Percentiles rank a stretch among this genome's conserved stretches.
Conservation (phyloP, 2,329 filamentous ascomycete species). For the Aspergillus niger region DNA sequence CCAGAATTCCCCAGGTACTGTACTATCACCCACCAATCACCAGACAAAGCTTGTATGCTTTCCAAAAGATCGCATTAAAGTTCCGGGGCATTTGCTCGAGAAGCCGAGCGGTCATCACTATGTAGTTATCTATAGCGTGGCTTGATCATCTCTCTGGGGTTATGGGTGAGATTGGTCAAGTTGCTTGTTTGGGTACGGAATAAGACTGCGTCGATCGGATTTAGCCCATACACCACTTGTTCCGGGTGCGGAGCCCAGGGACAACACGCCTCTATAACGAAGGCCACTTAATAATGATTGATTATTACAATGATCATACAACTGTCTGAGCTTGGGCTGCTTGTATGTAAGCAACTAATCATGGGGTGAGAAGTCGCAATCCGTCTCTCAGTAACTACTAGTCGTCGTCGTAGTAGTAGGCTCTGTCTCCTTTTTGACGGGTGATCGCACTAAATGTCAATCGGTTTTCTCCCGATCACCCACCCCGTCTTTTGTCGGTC, state of each 20-base stretch:
- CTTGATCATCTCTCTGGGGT: not conserved
- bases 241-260: not conserved
- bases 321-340: not conserved
- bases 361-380: not conserved
- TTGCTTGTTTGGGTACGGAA: not conserved
- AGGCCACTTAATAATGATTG: not conserved
- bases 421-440: slow-evolving; percentile 14
- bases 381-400: not conserved
- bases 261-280: not conserved
- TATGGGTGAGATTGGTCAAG: not conserved
- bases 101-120: not conserved
- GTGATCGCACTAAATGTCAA: slow-evolving; percentile 21
- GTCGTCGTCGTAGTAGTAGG: not conserved
- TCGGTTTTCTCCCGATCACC: slow-evolving; percentile 22
- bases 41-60: slow-evolving; percentile 1
- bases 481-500: slow-evolving; percentile 20
- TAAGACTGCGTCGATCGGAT: not conserved
- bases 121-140: not conserved
- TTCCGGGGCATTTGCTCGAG: slow-evolving; percentile 9
- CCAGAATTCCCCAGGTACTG: slow-evolving; percentile 14
- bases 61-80: not conserved
- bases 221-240: not conserved
- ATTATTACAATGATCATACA: not conserved
- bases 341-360: not conserved
- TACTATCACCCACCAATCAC: slow-evolving; percentile 6